Evolutionary conservation across 805 yeast species (phyloP), one percentile per base, ranked within the genome.

Genomic region (Sporopachydermia quercuum): DNA sequence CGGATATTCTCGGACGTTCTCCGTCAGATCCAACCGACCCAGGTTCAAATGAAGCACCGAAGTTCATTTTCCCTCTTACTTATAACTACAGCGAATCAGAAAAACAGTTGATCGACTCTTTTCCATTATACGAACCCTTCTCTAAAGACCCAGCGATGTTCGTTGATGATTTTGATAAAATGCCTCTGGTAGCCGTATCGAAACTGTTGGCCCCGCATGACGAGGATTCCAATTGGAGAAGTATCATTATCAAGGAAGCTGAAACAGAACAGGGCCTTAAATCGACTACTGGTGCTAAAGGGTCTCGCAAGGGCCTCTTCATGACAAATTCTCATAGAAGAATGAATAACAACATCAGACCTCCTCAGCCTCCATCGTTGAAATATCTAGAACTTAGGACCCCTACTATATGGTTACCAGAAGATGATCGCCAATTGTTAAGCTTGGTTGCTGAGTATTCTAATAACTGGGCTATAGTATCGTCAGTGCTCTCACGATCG

Each of bases 351-450:
- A 69, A 67, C 39, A 63, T 87, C 38, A 76, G 79, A 46, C 96
- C 98, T 0, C 98, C 98, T 4, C 70, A 72, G 39, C 97, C 97
- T 0, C 98, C 98, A 3, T 71, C 82, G 4, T 61, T 83, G 43
- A 76, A 78, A 49, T 82, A 84, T 51, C 62, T 91, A 47, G 87
- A 84, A 45, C 70, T 74, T 44, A 66, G 97, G 46, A 78, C 89
- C 2, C 96, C 97, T 3, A 85, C 97, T 0, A 82, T 87, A 19
- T 91, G 98, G 98, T 66, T 87, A 14, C 96, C 97, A 0, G 86
- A 79, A 48, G 98, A 91, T 56, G 98, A 91, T 54, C 77, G 75
- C 45, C 68, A 69, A 45, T 68, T 91, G 47, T 76, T 86, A 38
- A 78, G 75, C 47, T 76, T 83, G 42, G 94, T 84, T 27, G 82